Percentiles rank a stretch among this genome's conserved stretches.
Conservation (phyloP, 129 eudicot genomes). For the Logfia minima region DNA sequence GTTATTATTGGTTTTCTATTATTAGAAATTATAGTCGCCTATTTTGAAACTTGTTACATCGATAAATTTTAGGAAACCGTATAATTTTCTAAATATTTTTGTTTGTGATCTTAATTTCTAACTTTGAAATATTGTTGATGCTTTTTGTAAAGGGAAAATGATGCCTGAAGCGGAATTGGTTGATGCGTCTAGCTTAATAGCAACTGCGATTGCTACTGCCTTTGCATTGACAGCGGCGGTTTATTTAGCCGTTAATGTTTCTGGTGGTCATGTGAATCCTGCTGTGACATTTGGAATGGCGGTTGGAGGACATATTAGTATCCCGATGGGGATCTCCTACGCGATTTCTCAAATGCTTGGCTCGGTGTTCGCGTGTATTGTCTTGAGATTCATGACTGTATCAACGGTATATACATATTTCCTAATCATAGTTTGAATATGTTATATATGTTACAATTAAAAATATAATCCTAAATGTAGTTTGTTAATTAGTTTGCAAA, state of each 20-base stretch:
- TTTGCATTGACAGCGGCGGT: conserved; percentile 69
- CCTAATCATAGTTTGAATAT: neutral
- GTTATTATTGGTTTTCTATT: neutral
- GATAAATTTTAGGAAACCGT: too few species aligned
- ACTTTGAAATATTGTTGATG: neutral
- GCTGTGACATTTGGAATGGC: conserved; percentile 95
- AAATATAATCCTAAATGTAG: neutral
- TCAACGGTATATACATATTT: conserved; percentile 41
- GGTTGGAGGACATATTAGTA: conserved; percentile 77
- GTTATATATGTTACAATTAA: neutral
- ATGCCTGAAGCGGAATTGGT: conserved; percentile 40
- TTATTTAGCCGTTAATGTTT: conserved; percentile 58
- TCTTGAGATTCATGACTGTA: conserved; percentile 55
- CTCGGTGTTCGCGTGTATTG: conserved; percentile 72
- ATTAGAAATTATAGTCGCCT: too few species aligned
- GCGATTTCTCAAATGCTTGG: conserved; percentile 82
- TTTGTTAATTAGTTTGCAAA: neutral
- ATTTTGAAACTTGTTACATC: neutral
- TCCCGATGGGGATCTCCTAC: conserved; percentile 67
- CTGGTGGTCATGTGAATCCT: conserved; percentile 98
- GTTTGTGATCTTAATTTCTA: too few species aligned
- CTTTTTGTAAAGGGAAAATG: conserved; percentile 54
- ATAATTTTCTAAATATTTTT: too few species aligned
- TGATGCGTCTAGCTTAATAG: conserved; percentile 66
- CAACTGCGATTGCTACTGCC: conserved; percentile 66